Evolutionary conservation across 2,329 filamentous ascomycete species (phyloP).

Genomic region (Phyllosticta ampelicida): DNA sequence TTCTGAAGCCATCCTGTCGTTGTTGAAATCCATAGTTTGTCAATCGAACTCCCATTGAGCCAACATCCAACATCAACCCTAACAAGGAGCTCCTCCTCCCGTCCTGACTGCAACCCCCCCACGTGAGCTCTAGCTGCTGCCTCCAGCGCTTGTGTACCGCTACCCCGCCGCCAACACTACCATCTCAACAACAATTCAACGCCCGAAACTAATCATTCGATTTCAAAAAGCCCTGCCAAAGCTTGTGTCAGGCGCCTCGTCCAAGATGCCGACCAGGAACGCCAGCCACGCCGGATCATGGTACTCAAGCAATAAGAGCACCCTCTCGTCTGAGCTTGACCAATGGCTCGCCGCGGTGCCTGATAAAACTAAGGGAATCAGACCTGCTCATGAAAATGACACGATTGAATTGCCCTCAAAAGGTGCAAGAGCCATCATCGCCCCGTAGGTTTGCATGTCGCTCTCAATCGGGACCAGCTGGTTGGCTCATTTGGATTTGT

Average conservation of each 20-base stretch:
- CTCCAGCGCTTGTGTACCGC: background rate
- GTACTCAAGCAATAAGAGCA: slow-evolving; percentile 56
- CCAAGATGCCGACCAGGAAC: slow-evolving; percentile 33
- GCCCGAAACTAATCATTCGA: background rate
- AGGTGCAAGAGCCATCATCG: slow-evolving; percentile 76
- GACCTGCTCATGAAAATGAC: slow-evolving; percentile 31
- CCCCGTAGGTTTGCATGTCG: slow-evolving; percentile 55
- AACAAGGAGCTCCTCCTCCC: background rate
- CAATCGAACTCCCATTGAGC: background rate
- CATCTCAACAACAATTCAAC: background rate
- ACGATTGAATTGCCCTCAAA: slow-evolving; percentile 50
- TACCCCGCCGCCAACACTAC: background rate
- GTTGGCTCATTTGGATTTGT: slow-evolving; percentile 15
- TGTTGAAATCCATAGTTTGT: background rate
- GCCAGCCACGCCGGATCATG: slow-evolving; percentile 78
- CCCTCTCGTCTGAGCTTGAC: slow-evolving; percentile 61
- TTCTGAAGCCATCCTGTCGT: background rate
- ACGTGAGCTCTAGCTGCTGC: background rate
- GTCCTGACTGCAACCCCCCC: background rate
- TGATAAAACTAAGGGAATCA: slow-evolving; percentile 49
- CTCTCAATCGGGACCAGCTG: slow-evolving; percentile 1
- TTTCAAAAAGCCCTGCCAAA: background rate
- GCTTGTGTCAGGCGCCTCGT: background rate
- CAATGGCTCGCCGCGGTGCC: slow-evolving; percentile 64
- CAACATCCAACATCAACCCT: background rate